Evolutionary conservation across 2,329 filamentous ascomycete species (phyloP).

Genomic region (Ascomycota sp.): DNA sequence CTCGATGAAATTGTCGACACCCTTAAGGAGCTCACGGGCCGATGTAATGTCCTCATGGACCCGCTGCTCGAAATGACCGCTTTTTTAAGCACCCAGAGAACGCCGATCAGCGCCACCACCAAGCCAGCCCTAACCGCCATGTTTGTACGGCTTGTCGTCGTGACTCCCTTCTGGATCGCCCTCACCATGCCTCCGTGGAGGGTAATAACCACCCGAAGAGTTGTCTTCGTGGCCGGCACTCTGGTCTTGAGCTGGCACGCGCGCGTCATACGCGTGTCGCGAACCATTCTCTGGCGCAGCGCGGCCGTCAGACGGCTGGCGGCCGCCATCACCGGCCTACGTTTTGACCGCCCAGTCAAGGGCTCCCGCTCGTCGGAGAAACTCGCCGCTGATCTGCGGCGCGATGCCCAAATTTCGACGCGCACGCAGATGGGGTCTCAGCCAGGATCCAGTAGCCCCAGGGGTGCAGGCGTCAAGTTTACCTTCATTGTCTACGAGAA

Average conservation of each 20-base stretch:
- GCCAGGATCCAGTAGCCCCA: constrained; percentile 16
- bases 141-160: constrained; percentile 70
- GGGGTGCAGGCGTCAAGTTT: constrained; percentile 69
- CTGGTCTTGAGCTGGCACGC: constrained; percentile 83
- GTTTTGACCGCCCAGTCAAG: constrained; percentile 36
- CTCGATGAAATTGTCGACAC: constrained; percentile 95
- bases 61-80: constrained; percentile 78
- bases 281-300: constrained; percentile 82
- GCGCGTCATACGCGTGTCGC: constrained; percentile 61
- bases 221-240: constrained; percentile 73
- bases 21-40: constrained; percentile 69
- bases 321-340: constrained; percentile 58
- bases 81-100: constrained; percentile 78
- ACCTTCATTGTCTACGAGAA: constrained; percentile 96
- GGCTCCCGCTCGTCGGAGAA: constrained; percentile 8
- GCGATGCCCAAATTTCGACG: constrained; percentile 6
- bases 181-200: constrained; percentile 66
- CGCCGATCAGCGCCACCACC: constrained; percentile 78
- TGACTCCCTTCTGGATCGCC: constrained; percentile 73
- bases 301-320: constrained; percentile 48
- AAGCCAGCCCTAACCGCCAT: constrained; percentile 74
- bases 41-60: constrained; percentile 82
- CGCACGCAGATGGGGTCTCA: constrained; percentile 10
- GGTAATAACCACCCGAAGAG: constrained; percentile 69
- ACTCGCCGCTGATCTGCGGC: constrained; percentile 2